Evolutionary conservation across 2,329 filamentous ascomycete species (phyloP).

Genomic region (Aspergillus fischeri): DNA sequence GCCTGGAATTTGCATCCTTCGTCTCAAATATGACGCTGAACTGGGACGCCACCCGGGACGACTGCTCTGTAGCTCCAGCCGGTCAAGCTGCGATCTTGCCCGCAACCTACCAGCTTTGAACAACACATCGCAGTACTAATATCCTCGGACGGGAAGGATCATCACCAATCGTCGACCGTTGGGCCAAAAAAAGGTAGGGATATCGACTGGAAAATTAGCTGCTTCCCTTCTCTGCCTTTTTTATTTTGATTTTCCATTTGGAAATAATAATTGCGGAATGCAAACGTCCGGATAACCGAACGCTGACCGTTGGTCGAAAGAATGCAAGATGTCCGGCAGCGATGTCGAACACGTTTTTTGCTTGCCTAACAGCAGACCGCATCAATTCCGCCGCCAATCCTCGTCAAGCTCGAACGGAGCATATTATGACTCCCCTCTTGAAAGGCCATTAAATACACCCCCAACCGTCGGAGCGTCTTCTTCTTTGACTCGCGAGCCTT

Average conservation of each 20-base stretch:
- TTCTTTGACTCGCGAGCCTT: conserved; percentile 13
- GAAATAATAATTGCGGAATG: conserved; percentile 1
- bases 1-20: conserved; percentile 13
- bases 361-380: conserved; percentile 27
- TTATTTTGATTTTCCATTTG: not conserved
- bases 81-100: conserved; percentile 31
- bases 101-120: conserved; percentile 34
- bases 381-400: conserved; percentile 29
- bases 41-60: conserved; percentile 34
- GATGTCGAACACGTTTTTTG: conserved; percentile 39
- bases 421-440: conserved; percentile 20
- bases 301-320: conserved; percentile 27
- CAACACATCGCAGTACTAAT: conserved; percentile 35
- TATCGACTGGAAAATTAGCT: not conserved
- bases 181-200: conserved; percentile 3
- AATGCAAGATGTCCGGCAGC: conserved; percentile 43
- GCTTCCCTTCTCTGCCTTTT: not conserved
- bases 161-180: conserved; percentile 24
- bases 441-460: conserved; percentile 23
- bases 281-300: conserved; percentile 5
- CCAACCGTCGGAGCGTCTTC: conserved; percentile 21
- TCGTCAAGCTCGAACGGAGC: conserved; percentile 20
- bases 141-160: conserved; percentile 26
- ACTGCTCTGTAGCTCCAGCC: conserved; percentile 37
- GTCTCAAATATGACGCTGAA: conserved; percentile 35